These are phyloP conservation scores for Globisporangium polare DNA, from an alignment of 352 stramenopile genomes.

Conservation along the genomic window DNA sequence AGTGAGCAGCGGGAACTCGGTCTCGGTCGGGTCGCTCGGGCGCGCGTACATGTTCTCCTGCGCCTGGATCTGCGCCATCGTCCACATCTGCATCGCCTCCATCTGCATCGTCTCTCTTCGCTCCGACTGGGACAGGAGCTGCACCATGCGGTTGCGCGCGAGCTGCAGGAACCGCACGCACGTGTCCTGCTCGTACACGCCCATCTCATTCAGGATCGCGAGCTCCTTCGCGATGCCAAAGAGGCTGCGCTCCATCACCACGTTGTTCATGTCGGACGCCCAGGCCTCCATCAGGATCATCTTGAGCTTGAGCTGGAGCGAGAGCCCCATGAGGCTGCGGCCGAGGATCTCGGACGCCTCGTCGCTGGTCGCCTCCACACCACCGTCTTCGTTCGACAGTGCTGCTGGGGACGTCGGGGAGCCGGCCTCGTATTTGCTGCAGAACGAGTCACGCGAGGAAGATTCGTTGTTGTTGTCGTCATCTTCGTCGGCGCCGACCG, in stretches of 20 bases:
- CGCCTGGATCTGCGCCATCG: constrained; percentile 67
- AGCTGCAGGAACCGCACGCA: constrained; percentile 77
- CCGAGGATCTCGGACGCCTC: constrained; percentile 37
- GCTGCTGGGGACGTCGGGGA: constrained; percentile 12
- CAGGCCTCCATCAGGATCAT: constrained; percentile 79
- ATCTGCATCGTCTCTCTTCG: constrained; percentile 62
- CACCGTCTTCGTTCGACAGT: constrained; percentile 16
- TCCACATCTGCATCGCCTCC: constrained; percentile 69
- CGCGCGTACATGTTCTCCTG: constrained; percentile 42
- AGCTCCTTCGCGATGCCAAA: constrained; percentile 81
- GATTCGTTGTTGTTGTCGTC: constrained; percentile 11
- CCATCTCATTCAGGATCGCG: constrained; percentile 68
- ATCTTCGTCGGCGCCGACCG: constrained; percentile 14
- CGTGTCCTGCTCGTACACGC: constrained; percentile 69
- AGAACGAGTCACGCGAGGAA: constrained; percentile 12
- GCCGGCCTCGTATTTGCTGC: constrained; percentile 14
- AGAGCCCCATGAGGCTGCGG: constrained; percentile 70
- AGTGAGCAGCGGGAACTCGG: constrained; percentile 61
- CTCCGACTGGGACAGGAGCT: constrained; percentile 58
- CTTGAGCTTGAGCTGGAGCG: constrained; percentile 83
- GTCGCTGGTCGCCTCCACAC: constrained; percentile 11
- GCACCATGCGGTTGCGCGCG: constrained; percentile 55
- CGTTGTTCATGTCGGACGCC: constrained; percentile 83
- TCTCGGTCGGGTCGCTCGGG: constrained; percentile 32
- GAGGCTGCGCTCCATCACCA: constrained; percentile 84